A percentile compares a stretch with the other conserved stretches of the same genome.
Conservation (phyloP, 768 basidiomycete species). For the Daedaleopsis nitida region DNA sequence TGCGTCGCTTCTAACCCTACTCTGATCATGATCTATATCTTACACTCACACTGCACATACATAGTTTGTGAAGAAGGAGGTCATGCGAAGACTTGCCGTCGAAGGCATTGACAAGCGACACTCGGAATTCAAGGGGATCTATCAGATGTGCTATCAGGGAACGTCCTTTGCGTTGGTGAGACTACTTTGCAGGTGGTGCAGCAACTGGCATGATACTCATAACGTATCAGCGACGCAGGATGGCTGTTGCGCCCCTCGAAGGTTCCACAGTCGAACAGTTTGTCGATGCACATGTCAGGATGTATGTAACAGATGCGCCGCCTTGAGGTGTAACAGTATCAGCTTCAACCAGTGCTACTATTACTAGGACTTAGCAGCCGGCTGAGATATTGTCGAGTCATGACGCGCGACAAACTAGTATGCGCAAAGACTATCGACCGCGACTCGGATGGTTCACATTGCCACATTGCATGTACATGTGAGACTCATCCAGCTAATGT, state of each 20-base stretch:
- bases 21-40: too few species aligned
- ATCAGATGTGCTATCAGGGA: conserved; percentile 42
- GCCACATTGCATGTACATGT: too few species aligned
- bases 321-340: neutral
- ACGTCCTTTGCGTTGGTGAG: conserved; percentile 43
- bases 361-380: too few species aligned
- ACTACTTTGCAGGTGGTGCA: neutral
- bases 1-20: conserved; percentile 25
- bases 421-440: too few species aligned
- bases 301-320: conserved; percentile 33
- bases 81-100: conserved; percentile 34
- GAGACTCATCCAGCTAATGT: too few species aligned
- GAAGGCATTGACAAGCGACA: conserved; percentile 39
- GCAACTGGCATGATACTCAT: neutral
- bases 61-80: conserved; percentile 44
- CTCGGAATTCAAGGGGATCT: conserved; percentile 43
- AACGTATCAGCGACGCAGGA: conserved; percentile 28
- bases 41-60: neutral
- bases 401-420: too few species aligned
- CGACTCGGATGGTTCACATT: too few species aligned
- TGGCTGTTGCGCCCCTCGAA: conserved; percentile 30
- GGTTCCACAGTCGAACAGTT: conserved; percentile 32
- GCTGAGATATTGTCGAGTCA: too few species aligned
- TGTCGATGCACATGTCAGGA: conserved; percentile 39
- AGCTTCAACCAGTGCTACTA: too few species aligned